phyloP scores from a whole-genome alignment of 139 green algal species.

The Chlorella sp. region DNA sequence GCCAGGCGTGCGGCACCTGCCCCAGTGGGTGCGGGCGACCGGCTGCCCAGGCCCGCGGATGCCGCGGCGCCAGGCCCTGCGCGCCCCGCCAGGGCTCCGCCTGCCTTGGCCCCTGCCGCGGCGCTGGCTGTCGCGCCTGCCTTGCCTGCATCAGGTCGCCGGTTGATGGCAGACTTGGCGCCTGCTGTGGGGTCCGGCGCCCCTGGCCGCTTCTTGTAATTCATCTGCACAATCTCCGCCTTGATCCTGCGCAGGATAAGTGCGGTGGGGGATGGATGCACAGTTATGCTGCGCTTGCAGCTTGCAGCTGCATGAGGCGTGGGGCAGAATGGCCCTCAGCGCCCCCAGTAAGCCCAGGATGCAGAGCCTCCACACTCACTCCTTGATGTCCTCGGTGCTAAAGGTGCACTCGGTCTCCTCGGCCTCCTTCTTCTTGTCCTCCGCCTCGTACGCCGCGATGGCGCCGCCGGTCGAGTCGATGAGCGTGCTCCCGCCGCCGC shows the following conservation, averaged over 20 bases:
- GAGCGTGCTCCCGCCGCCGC: slow-evolving; percentile 16
- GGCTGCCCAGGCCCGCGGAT: too few relatives aligned
- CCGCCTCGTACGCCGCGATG: slow-evolving; percentile 22
- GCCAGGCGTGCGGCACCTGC: background rate
- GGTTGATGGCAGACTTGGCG: background rate
- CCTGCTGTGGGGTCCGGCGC: background rate
- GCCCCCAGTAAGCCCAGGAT: background rate
- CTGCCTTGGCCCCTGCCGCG: background rate
- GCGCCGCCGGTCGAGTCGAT: background rate
- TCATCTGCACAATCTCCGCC: slow-evolving; percentile 1
- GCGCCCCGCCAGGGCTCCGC: too few relatives aligned
- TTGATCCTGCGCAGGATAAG: slow-evolving; percentile 5
- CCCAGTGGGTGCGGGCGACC: background rate
- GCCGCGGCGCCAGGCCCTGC: background rate
- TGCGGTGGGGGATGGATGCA: too few relatives aligned
- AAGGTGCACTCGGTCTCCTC: slow-evolving; percentile 41
- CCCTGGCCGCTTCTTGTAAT: background rate
- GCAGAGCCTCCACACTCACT: slow-evolving; percentile 2
- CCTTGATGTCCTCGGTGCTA: slow-evolving; percentile 30
- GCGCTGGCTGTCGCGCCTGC: background rate
- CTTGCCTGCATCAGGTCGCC: background rate
- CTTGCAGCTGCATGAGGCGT: background rate
- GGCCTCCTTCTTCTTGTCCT: slow-evolving; percentile 40
- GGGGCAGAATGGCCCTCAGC: background rate
- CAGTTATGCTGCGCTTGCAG: too few relatives aligned